A percentile compares a stretch with the other conserved stretches of the same genome.
Evolutionary conservation across 2,329 filamentous ascomycete species (phyloP).

Genomic region (Ambrosiella xylebori): DNA sequence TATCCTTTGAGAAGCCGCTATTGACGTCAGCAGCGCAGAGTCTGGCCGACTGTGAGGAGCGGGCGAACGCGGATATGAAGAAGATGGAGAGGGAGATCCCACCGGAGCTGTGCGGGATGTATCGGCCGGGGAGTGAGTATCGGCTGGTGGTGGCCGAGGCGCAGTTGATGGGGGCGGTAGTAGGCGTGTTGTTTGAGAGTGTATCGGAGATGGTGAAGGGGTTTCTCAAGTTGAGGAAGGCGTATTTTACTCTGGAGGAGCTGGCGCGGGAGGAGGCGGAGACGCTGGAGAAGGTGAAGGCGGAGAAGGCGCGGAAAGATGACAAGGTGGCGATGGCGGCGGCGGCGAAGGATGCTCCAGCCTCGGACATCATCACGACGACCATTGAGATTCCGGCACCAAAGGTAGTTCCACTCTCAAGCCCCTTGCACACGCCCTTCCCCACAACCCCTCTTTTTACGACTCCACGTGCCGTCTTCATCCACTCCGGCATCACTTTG

Average conservation of each 20-base stretch:
- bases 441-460: neutral
- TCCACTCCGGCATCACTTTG: conserved; percentile 75
- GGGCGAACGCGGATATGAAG: conserved; percentile 59
- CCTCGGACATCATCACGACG: conserved; percentile 14
- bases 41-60: conserved; percentile 58
- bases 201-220: conserved; percentile 79
- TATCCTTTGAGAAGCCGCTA: conserved; percentile 64
- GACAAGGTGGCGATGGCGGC: conserved; percentile 16
- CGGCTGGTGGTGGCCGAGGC: conserved; percentile 68
- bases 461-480: conserved; percentile 67
- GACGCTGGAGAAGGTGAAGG: conserved; percentile 16
- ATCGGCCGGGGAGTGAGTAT: conserved; percentile 73
- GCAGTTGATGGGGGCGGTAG: conserved; percentile 76
- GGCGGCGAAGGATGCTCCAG: conserved; percentile 18
- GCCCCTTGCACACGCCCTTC: neutral
- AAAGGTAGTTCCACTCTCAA: neutral
- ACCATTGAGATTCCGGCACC: neutral
- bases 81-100: conserved; percentile 49
- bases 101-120: conserved; percentile 32
- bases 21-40: conserved; percentile 68
- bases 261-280: conserved; percentile 60
- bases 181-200: conserved; percentile 81
- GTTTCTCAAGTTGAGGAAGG: conserved; percentile 84
- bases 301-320: conserved; percentile 17
- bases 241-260: conserved; percentile 63